phyloP scores from a whole-genome alignment of 345 rosid genomes.

The Camelina neglecta region DNA sequence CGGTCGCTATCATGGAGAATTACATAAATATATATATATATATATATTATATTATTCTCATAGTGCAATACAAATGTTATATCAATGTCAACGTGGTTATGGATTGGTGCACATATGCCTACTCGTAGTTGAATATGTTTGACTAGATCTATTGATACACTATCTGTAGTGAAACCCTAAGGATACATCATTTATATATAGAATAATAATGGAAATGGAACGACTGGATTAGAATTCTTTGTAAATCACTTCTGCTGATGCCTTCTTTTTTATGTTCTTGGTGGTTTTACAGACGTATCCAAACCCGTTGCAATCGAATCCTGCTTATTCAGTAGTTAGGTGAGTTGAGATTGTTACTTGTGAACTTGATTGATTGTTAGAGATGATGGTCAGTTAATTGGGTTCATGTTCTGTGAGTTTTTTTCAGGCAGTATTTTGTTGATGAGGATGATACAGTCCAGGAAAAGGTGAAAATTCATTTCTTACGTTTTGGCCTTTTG shows the following conservation, averaged over 20 bases:
- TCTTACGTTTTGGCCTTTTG: not conserved
- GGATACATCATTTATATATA: not conserved
- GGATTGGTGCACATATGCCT: not conserved
- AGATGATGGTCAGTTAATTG: not conserved
- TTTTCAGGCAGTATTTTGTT: constrained; percentile 87
- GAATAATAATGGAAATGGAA: not conserved
- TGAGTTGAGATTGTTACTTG: constrained; percentile 41
- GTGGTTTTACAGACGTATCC: constrained; percentile 55
- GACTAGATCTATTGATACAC: constrained; percentile 28
- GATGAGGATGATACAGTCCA: constrained; percentile 73
- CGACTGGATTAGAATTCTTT: not conserved
- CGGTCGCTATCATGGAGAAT: constrained; percentile 25
- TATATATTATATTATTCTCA: not conserved
- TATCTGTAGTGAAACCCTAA: not conserved
- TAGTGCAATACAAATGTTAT: constrained; percentile 1
- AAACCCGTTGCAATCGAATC: constrained; percentile 64
- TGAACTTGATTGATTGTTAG: constrained; percentile 1
- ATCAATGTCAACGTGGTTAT: not conserved
- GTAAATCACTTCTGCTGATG: constrained; percentile 11
- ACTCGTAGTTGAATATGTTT: not conserved
- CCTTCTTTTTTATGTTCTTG: constrained; percentile 3
- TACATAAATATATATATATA: not conserved
- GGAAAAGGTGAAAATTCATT: constrained; percentile 57
- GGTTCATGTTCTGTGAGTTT: constrained; percentile 20
- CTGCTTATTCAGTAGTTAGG: constrained; percentile 74